Conservation (phyloP, 768 basidiomycete genomes). For the Scleroderma citrinum region DNA sequence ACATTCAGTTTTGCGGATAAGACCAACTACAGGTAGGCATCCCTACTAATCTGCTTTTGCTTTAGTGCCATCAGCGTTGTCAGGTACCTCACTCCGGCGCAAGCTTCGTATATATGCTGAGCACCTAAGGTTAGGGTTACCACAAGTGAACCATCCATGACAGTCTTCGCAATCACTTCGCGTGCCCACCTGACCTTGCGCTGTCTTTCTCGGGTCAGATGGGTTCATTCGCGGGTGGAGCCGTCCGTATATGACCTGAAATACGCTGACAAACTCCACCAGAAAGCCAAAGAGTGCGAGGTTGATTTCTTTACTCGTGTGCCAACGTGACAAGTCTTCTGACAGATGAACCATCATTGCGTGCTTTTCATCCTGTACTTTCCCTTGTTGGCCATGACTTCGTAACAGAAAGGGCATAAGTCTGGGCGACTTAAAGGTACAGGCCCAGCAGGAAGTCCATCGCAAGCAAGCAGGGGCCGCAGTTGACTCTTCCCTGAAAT, state of each 20-base stretch:
- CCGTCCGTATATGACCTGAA: slow-evolving; percentile 35
- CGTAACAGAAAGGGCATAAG: slow-evolving; percentile 39
- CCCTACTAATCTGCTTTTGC: too few relatives aligned
- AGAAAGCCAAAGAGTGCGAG: slow-evolving; percentile 60
- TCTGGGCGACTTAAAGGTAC: slow-evolving; percentile 29
- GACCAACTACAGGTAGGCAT: too few relatives aligned
- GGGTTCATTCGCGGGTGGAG: slow-evolving; percentile 9
- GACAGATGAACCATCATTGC: slow-evolving; percentile 13
- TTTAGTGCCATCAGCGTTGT: too few relatives aligned
- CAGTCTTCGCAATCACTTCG: background rate
- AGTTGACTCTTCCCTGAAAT: slow-evolving; percentile 10
- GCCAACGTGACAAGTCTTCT: slow-evolving; percentile 10
- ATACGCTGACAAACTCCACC: slow-evolving; percentile 66
- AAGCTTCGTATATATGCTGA: too few relatives aligned
- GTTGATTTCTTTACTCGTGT: slow-evolving; percentile 4
- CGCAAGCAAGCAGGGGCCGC: slow-evolving; percentile 24
- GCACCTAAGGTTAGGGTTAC: too few relatives aligned
- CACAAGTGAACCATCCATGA: too few relatives aligned
- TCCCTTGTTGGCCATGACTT: background rate
- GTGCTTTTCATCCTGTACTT: slow-evolving; percentile 1
- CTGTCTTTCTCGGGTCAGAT: slow-evolving; percentile 4
- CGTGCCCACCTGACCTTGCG: background rate
- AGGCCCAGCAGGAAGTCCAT: slow-evolving; percentile 25
- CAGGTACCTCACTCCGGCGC: too few relatives aligned
- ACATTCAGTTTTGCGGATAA: too few relatives aligned